Evolutionary conservation across 2,329 filamentous ascomycete species (phyloP), one percentile per base, ranked within the genome.

Genomic region (Xylaria multiplex): DNA sequence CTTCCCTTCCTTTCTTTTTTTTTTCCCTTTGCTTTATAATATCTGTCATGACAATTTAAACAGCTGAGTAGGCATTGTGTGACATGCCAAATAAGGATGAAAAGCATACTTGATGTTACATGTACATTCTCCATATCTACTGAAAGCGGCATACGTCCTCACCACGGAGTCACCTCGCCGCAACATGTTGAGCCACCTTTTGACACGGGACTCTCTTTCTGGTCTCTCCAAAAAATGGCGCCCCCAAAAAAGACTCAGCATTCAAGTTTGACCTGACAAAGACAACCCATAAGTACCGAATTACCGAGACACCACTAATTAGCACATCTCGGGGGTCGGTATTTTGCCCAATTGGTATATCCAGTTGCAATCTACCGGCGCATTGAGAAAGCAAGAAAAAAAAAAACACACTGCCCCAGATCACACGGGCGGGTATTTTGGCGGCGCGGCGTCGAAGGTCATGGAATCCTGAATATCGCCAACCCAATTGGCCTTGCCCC

Each of bases 401-500:
- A 27, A 27, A 27, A 19, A 19, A 19, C 19, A 19, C 19, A 19
- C 27, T n/a, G 6, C 53, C 9, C 35, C 35, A 30, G 45, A 43
- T 52, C 35, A 45, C 22, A 50, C 35, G 19, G 37, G 4, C 19
- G 27, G 14, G 1, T 27, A 6, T 7, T 43, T 6, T 9, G 66
- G 40, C 53, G 70, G 67, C 62, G 65, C 40, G 11, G 22, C 16
- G 43, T 60, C 62, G 48, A 67, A 66, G 2, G 9, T 24, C 56
- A 59, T 30, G 0, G 49, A 8, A n/a, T 59, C 59, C 42, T 62
- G 48, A 19, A 69, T n/a, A 13, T 57, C 59, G 7, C 40, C 56
- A n/a, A 71, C 43, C 70, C 70, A 73, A 32, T 59, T 50, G 1
- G 59, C 49, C 43, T 48, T 62, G 27, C 59, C 54, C 45, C 27